Conservation (phyloP, 305 asterid species). For the Withania somnifera region DNA sequence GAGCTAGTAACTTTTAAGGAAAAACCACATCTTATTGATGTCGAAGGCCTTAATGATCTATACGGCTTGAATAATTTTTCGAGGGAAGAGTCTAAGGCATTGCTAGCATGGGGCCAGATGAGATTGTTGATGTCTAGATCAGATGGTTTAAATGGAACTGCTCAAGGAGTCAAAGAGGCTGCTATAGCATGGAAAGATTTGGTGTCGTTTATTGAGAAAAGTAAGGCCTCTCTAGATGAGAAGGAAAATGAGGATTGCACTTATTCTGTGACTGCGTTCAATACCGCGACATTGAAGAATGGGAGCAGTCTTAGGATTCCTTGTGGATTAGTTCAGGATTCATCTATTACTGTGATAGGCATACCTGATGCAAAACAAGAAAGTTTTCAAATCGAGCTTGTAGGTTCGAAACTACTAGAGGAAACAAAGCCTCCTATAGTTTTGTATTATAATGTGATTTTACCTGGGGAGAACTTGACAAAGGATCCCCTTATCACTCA, state of each 20-base stretch:
- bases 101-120: slow-evolving; percentile 59
- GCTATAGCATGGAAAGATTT: slow-evolving; percentile 42
- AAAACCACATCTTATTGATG: slow-evolving; percentile 29
- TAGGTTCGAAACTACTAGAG: slow-evolving; percentile 45
- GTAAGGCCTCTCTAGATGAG: slow-evolving; percentile 16
- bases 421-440: slow-evolving; percentile 54
- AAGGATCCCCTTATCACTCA: slow-evolving; percentile 58
- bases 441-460: slow-evolving; percentile 47
- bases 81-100: slow-evolving; percentile 21
- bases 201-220: slow-evolving; percentile 20
- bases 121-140: slow-evolving; percentile 55
- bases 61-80: slow-evolving; percentile 41
- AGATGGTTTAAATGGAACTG: slow-evolving; percentile 76
- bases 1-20: slow-evolving; percentile 18
- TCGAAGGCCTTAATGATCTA: slow-evolving; percentile 45
- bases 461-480: slow-evolving; percentile 69
- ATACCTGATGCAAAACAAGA: slow-evolving; percentile 42
- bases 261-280: slow-evolving; percentile 33
- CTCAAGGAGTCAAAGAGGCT: slow-evolving; percentile 78
- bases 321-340: slow-evolving; percentile 78
- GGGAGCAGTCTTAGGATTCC: slow-evolving; percentile 46
- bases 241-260: slow-evolving; percentile 30
- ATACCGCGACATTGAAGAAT: slow-evolving; percentile 16
- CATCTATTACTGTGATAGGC: slow-evolving; percentile 77
- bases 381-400: slow-evolving; percentile 56